Base-by-base conservation (phyloP, 2,329 filamentous ascomycete species). In the Fusarium praegraminearum region DNA sequence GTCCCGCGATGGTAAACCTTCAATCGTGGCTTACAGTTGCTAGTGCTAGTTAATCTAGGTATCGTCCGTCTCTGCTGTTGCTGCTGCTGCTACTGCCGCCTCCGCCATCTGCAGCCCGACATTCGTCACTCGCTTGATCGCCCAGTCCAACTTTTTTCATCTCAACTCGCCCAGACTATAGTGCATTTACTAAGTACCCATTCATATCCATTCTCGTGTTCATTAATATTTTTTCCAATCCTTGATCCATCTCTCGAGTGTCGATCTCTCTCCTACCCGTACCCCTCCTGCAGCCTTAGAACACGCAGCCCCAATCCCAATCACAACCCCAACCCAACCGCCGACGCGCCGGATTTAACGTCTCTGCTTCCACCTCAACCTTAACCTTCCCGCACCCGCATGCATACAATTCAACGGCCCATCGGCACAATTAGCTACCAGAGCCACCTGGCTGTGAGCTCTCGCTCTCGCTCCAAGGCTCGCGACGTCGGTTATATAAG, bases 401-500 rank as follows among this genome's bases (percentile, higher is more conserved):
- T 55, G 57, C 62, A 45, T 65, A 65, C 38, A 56, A 55, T 47
- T 53, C 55, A 69, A 70, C 64, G 55, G 53, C 52, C 45, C 46
- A 44, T 28, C 56, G 53, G 66, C 43, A 64, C 67, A 55, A 73
- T 41, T 55, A 40, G 20, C 33, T 47, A 51, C 41, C 33, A 59
- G 50, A 52, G 62, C 30, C 32, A 57, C 30, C 54, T 67, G 59
- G 62, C 56, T 49, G 56, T 45, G 59, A 51, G 70, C 62, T 62
- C 55, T 49, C 62, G 65, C 59, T 60, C 66, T 49, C 62, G 65
- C 59, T 60, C 66, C 54, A 55, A 67, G 67, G 62, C 54, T 59
- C 55, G 65, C 70, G 60, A 65, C 67, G 70, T 72, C 61, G 55
- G 46, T 65, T 67, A 45, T 45, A 33, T 59, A 64, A 68, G 57